These are phyloP conservation scores for Somion occarium DNA, from an alignment of 1,284 basidiomycete species.

Conservation along the genomic window DNA sequence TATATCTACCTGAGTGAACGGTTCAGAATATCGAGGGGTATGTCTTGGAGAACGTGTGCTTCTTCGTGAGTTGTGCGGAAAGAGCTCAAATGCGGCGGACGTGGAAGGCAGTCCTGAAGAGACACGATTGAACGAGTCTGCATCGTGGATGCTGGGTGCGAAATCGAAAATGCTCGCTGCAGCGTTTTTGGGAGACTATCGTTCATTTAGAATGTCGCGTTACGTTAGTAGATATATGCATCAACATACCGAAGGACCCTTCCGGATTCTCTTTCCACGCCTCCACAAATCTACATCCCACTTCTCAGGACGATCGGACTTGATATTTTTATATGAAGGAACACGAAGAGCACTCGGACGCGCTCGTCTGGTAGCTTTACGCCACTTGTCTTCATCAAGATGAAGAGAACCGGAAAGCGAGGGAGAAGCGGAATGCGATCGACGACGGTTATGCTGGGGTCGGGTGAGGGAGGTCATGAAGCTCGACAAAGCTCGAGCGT, in stretches of 20 bases:
- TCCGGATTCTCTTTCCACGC: conserved; percentile 47
- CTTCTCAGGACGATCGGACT: conserved; percentile 33
- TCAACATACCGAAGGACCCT: conserved; percentile 41
- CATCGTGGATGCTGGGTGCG: conserved; percentile 5
- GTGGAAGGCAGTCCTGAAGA: conserved; percentile 36
- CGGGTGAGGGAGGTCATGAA: conserved; percentile 35
- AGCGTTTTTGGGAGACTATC: neutral
- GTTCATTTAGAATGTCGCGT: too few species aligned
- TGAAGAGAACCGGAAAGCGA: conserved; percentile 32
- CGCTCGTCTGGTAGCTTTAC: conserved; percentile 41
- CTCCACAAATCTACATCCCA: conserved; percentile 50
- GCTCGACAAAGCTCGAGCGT: neutral
- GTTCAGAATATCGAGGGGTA: conserved; percentile 13
- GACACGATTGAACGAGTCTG: conserved; percentile 11
- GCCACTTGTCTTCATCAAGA: conserved; percentile 33
- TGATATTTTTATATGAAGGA: conserved; percentile 31
- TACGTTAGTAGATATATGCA: conserved; percentile 8
- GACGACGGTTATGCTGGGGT: conserved; percentile 36
- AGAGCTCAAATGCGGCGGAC: conserved; percentile 58
- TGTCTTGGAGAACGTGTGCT: conserved; percentile 4
- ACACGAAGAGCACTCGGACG: conserved; percentile 34
- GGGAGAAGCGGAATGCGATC: conserved; percentile 54
- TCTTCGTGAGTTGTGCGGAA: conserved; percentile 24
- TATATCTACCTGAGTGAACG: conserved; percentile 12
- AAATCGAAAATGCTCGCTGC: neutral